Base-by-base conservation (phyloP, 2,329 filamentous ascomycete genomes). In the Botrytis galanthina region DNA sequence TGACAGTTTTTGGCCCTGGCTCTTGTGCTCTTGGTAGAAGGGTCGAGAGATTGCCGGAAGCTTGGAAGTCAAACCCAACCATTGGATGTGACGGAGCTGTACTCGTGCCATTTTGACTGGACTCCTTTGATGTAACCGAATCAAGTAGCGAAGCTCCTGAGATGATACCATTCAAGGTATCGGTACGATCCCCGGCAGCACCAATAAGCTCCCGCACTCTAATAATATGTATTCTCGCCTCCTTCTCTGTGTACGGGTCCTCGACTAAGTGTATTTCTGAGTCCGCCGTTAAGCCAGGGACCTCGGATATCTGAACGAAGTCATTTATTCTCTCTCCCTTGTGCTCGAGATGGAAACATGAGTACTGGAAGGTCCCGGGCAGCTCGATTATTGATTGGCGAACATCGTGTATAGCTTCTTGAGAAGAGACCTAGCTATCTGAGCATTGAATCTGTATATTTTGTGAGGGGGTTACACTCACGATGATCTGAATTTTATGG, bases 181-280 rank as follows among this genome's bases (percentile, higher is more conserved):
- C 96, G 72, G 94, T 92, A 75, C 95, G 91, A 82, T 98, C 90
- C 60, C 94, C 94, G 60, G 95, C 91, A 78, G 95, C 95, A 67
- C 96, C 96, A 78, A 99, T 94, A 77, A 99, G 88, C 81, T 99
- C 96, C 76, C 96, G 89, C 75, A 97, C 92, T 77, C 96, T 89
- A 70, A 99, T 90, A 76, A 98, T 86, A 83, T 99, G 96, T 86
- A 99, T 92, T 77, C 97, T 91, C 44, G 96, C 95, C 84, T 99
- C 96, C 85, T 97, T 98, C 85, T 99, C 96, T 61, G 94, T 99
- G 83, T 99, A 99, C 63, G 97, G 93, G 81, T 99, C 96, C 84
- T 98, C 92, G 72, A 98, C 90, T 78, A 99, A 85, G 71, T 88
- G 88, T 74, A 98, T 88, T 80, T 95, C 92, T 51, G 95, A 92